These are phyloP conservation scores for Boletus subluridellus DNA, from an alignment of 1,284 basidiomycete genomes.

Conservation along the genomic window DNA sequence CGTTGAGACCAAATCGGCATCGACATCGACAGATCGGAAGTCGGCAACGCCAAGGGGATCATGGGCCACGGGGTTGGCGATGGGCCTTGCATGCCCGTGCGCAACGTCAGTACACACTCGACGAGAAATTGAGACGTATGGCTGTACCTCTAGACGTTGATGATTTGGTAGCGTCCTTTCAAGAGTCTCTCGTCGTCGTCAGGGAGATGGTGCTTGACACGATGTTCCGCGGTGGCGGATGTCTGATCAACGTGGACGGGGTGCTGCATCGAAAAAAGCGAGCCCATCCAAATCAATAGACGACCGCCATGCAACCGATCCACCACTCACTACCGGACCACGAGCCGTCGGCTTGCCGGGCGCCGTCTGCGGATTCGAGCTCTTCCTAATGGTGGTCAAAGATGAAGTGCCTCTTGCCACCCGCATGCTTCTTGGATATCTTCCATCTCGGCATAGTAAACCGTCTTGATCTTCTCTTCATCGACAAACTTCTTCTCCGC, in stretches of 20 bases:
- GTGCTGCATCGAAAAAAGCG: constrained; percentile 20
- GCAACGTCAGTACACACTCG: background rate
- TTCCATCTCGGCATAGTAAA: too few relatives aligned
- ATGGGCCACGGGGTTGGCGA: constrained; percentile 34
- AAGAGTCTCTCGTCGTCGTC: constrained; percentile 23
- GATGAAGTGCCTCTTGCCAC: too few relatives aligned
- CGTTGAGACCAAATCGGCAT: too few relatives aligned
- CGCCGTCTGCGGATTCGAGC: too few relatives aligned
- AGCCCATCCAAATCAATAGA: too few relatives aligned
- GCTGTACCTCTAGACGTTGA: constrained; percentile 46
- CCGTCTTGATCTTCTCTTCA: too few relatives aligned
- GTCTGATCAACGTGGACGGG: constrained; percentile 3
- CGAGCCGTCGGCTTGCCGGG: too few relatives aligned
- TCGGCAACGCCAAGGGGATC: constrained; percentile 42
- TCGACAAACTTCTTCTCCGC: too few relatives aligned
- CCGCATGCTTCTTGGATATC: too few relatives aligned
- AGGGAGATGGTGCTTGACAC: constrained; percentile 37
- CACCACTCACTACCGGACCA: too few relatives aligned
- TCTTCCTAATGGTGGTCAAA: too few relatives aligned
- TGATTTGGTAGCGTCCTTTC: constrained; percentile 42
- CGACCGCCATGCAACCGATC: too few relatives aligned
- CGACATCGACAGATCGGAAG: constrained; percentile 37
- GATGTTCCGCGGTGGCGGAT: constrained; percentile 15
- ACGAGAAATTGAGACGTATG: background rate
- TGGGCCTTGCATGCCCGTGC: background rate